Conservation (phyloP, 2,329 filamentous ascomycete species). For the Botrytis deweyae region DNA sequence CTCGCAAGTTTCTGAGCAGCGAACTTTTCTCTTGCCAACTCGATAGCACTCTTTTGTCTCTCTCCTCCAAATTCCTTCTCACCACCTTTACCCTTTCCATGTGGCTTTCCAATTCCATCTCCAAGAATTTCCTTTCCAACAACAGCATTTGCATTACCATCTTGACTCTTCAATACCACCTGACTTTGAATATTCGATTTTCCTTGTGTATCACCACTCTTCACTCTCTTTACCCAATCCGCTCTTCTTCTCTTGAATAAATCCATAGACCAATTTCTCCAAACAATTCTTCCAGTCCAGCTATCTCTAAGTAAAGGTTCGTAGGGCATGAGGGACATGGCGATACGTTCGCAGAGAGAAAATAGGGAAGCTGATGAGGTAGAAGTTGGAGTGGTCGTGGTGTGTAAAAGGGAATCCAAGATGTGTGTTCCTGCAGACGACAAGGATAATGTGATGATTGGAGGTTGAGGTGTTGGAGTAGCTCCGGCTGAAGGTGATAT, state of each 20-base stretch:
- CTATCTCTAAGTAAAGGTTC: constrained; percentile 64
- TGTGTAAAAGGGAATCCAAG: constrained; percentile 61
- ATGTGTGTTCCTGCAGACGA: constrained; percentile 65
- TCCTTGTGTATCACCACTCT: background rate
- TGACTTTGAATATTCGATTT: constrained; percentile 6
- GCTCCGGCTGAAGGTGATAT: constrained; percentile 39
- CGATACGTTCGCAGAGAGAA: constrained; percentile 67
- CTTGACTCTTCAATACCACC: constrained; percentile 14
- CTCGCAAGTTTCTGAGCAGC: constrained; percentile 33
- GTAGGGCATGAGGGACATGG: constrained; percentile 58
- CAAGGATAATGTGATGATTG: constrained; percentile 44
- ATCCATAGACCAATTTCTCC: constrained; percentile 75
- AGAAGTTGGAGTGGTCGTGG: constrained; percentile 27
- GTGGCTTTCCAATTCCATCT: constrained; percentile 13
- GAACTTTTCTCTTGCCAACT: constrained; percentile 38
- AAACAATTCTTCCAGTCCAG: constrained; percentile 64
- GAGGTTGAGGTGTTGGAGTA: constrained; percentile 12
- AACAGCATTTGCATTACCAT: constrained; percentile 16
- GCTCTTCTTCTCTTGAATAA: constrained; percentile 61
- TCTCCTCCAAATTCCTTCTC: constrained; percentile 24
- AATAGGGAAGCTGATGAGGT: constrained; percentile 45
- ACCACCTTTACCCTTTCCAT: constrained; percentile 19
- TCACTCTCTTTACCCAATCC: constrained; percentile 62
- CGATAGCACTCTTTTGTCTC: constrained; percentile 34
- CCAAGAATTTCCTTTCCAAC: background rate